Evolutionary conservation across 1,284 basidiomycete genomes (phyloP), one percentile per base, ranked within the genome.

Genomic region (Trametes sp.): DNA sequence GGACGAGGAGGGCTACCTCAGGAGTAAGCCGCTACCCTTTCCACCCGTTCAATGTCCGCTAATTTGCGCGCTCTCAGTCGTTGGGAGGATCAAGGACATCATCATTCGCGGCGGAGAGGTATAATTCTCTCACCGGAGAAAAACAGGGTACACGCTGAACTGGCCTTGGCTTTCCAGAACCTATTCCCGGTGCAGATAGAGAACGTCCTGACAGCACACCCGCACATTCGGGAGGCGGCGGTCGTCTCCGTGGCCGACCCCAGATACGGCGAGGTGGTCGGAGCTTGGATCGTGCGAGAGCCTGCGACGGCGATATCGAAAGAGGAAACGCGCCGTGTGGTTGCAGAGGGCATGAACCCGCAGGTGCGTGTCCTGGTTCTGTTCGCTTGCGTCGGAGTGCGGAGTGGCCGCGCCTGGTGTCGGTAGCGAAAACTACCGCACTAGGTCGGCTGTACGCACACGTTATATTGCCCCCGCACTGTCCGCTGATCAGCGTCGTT

Each of bases 41-140:
- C 52, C 7, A 36, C 24, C 21, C 9, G 26, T 49, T 19, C 13
- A 24, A 14, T 36, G 42, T 16, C 16, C 16, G n/a, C 24, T 41
- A 49, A 48, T 54, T 64, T 24, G 21, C n/a, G 16, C 16, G 4
- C 35, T 13, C 29, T 2, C 51, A 92, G 92, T 95, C 64, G 90
- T 93, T 46, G 89, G 92, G 38, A 82, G 92, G 59, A 89, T 87
- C 59, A 93, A 93, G 81, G 94, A 95, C 73, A 85, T 95, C 54
- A 94, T 96, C 73, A 95, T 95, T 67, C 89, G 94, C 21, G 93
- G 93, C 28, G 94, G 93, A 69, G 92, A 95, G 81, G 89, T 88
- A 65, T 10, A 1, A 23, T 21, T 16, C 42, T 23, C 7, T n/a
- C n/a, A n/a, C n/a, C n/a, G n/a, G n/a, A n/a, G n/a, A n/a, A n/a